These are phyloP conservation scores for Adiantum capillusveneris DNA, from an alignment of 75 land plant genomes.

Conservation along the genomic window DNA sequence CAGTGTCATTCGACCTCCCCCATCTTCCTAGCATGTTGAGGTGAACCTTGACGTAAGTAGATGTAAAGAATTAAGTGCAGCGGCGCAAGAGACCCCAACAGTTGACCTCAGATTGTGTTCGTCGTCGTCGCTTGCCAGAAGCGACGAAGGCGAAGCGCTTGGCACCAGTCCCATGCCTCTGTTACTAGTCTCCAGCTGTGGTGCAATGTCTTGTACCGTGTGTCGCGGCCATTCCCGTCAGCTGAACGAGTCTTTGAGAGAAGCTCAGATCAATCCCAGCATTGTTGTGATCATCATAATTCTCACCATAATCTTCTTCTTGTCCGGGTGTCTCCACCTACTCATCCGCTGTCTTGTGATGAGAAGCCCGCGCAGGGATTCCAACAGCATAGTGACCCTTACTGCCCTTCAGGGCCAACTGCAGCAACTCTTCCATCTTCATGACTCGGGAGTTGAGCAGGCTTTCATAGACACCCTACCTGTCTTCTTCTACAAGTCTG, in stretches of 20 bases:
- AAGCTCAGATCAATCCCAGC: slow-evolving; percentile 31
- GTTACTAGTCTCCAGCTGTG: too few species aligned
- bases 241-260: not conserved
- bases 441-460: slow-evolving; percentile 60
- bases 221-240: not conserved
- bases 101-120: too few species aligned
- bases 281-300: slow-evolving; percentile 37
- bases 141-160: too few species aligned
- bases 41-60: too few species aligned
- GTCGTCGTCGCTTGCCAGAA: too few species aligned
- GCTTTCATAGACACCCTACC: slow-evolving; percentile 61
- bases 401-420: slow-evolving; percentile 49
- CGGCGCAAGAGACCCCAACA: too few species aligned
- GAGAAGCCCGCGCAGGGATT: slow-evolving; percentile 23
- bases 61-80: too few species aligned
- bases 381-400: slow-evolving; percentile 7
- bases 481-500: slow-evolving; percentile 41
- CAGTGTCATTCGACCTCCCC: too few species aligned
- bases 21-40: too few species aligned
- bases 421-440: slow-evolving; percentile 58
- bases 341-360: slow-evolving; percentile 28
- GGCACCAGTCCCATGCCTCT: too few species aligned
- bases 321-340: slow-evolving; percentile 43
- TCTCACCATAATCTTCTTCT: slow-evolving; percentile 39
- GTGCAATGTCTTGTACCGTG: not conserved